Conservation (phyloP, 177 flowering plant species). For the Tripterygium wilfordii region DNA sequence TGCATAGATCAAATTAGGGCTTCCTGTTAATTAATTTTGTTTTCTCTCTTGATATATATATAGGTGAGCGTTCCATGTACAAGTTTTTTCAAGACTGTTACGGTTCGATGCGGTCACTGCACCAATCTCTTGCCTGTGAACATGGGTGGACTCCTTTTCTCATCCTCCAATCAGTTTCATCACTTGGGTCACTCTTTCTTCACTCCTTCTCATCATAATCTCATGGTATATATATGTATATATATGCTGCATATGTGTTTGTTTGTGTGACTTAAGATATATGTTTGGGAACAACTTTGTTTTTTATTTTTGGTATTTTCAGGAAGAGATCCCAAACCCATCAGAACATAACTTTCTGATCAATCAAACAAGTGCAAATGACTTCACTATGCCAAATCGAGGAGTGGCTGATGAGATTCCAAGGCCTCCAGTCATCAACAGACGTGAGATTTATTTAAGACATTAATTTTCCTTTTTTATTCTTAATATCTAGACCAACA, state of each 20-base stretch:
- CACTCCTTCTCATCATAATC: conserved; percentile 45
- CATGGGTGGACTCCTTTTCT: conserved; percentile 55
- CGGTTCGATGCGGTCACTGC: conserved; percentile 81
- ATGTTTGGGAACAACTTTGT: background rate
- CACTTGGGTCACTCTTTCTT: conserved; percentile 43
- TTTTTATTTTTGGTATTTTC: background rate
- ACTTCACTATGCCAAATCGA: conserved; percentile 18
- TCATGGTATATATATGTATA: conserved; percentile 32
- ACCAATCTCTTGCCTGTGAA: conserved; percentile 60
- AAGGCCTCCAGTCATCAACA: conserved; percentile 40
- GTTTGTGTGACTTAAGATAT: background rate
- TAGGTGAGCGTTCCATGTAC: conserved; percentile 76
- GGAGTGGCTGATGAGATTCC: conserved; percentile 39
- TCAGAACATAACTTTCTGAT: conserved; percentile 36
- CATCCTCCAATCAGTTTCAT: conserved; percentile 49
- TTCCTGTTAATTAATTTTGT: background rate
- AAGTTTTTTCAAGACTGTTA: conserved; percentile 68
- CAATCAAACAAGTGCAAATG: conserved; percentile 28
- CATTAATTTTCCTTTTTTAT: background rate
- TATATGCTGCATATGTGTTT: background rate
- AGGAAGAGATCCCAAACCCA: conserved; percentile 53
- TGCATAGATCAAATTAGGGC: background rate
- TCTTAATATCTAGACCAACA: too few relatives aligned
- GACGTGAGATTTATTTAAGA: conserved; percentile 37
- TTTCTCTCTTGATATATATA: too few relatives aligned